These are phyloP conservation scores for Phaeodactylum tricornutum DNA, from an alignment of 108 stramenopile species.

Conservation along the genomic window DNA sequence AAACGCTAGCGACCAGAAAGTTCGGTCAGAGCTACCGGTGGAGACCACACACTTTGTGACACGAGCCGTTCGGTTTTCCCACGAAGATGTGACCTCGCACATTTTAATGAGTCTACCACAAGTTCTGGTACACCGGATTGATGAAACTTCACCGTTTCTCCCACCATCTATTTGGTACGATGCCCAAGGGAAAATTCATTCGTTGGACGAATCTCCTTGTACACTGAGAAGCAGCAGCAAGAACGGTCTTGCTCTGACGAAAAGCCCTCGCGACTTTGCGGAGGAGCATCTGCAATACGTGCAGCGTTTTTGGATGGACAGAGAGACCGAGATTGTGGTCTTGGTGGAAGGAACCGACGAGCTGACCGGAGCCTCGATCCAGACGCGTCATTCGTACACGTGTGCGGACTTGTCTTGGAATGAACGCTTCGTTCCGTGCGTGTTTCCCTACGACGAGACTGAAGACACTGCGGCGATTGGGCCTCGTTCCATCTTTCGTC, in stretches of 20 bases:
- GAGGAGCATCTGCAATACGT: conserved; percentile 15
- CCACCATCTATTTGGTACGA: conserved; percentile 71
- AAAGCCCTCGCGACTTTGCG: background rate
- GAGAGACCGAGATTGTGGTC: conserved; percentile 87
- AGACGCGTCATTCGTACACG: conserved; percentile 90
- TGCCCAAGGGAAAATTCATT: conserved; percentile 32
- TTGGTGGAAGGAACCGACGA: conserved; percentile 94
- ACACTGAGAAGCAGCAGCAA: too few relatives aligned
- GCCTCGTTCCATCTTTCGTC: background rate
- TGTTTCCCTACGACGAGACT: conserved; percentile 28
- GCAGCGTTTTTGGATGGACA: conserved; percentile 73
- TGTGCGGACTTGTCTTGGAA: conserved; percentile 75
- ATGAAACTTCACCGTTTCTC: conserved; percentile 71
- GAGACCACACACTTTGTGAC: conserved; percentile 67
- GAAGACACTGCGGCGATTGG: background rate
- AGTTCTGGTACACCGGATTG: conserved; percentile 88
- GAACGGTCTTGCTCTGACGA: background rate
- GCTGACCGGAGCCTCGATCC: conserved; percentile 75
- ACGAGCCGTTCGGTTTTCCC: conserved; percentile 57
- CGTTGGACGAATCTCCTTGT: background rate
- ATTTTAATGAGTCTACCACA: conserved; percentile 92
- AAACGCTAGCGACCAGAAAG: too few relatives aligned
- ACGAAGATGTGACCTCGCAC: conserved; percentile 41
- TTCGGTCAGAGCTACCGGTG: too few relatives aligned
- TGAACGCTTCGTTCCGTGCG: conserved; percentile 79